Conservation (phyloP, 805 yeast genomes). For the Hanseniaspora jakobsenii region DNA sequence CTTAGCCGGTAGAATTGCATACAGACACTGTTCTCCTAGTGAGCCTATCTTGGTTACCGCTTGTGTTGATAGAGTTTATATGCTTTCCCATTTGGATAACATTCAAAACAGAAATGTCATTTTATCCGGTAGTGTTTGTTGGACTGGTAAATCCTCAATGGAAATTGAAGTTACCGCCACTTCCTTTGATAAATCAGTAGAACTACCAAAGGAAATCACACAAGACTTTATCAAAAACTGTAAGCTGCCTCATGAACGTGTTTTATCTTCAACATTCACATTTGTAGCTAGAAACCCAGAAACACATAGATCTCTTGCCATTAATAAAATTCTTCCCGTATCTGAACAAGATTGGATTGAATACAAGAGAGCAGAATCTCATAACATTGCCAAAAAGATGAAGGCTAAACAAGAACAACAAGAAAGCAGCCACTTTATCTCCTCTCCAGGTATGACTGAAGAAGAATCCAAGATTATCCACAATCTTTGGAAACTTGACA, state of each 20-base stretch:
- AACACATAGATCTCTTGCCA: conserved; percentile 80
- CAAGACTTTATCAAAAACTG: conserved; percentile 41
- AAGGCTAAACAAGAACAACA: conserved; percentile 46
- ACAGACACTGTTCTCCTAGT: conserved; percentile 87
- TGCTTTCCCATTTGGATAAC: conserved; percentile 74
- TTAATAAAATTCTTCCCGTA: conserved; percentile 66
- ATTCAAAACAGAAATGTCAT: conserved; percentile 63
- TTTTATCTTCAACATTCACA: conserved; percentile 82
- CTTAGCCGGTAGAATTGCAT: conserved; percentile 85
- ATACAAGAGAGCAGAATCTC: conserved; percentile 78
- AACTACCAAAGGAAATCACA: conserved; percentile 37
- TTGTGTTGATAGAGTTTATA: conserved; percentile 79
- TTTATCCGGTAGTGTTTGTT: conserved; percentile 80
- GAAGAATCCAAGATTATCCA: conserved; percentile 68
- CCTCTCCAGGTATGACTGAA: conserved; percentile 60
- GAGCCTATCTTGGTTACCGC: conserved; percentile 95
- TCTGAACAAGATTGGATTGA: conserved; percentile 69
- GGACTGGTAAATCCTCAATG: conserved; percentile 94
- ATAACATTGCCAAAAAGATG: conserved; percentile 73
- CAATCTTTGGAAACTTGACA: conserved; percentile 47
- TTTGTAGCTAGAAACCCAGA: conserved; percentile 91
- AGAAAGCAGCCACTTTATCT: conserved; percentile 32
- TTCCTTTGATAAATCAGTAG: conserved; percentile 44
- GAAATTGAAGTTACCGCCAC: conserved; percentile 86
- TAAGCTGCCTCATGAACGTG: conserved; percentile 38